Conservation (phyloP, 495 filamentous ascomycete genomes). For the Mytilinidion resinicola region DNA sequence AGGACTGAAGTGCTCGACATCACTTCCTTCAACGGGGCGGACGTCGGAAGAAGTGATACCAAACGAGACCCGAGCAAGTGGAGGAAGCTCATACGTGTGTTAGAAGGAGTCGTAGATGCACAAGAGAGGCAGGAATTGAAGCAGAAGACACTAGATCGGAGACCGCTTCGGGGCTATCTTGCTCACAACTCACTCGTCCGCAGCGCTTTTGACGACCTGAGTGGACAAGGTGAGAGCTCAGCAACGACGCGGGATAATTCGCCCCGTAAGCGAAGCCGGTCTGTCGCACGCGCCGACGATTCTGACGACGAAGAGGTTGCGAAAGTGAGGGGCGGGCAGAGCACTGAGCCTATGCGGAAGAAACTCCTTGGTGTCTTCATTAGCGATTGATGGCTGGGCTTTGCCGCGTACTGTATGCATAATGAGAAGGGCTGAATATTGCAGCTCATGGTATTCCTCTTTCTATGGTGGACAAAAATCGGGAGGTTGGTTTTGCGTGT, state of each 20-base stretch:
- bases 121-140: constrained; percentile 4
- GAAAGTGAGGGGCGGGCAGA: no score
- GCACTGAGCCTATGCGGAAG: no score
- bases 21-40: constrained; percentile 47
- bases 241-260: not conserved
- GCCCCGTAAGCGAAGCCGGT: not conserved
- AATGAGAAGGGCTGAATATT: no score
- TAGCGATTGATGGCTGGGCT: no score
- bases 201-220: not conserved
- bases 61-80: constrained; percentile 42
- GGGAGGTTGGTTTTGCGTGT: no score
- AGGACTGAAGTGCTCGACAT: constrained; percentile 50
- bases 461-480: no score
- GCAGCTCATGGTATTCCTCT: no score
- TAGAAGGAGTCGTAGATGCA: constrained; percentile 31
- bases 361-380: no score
- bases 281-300: not conserved
- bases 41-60: constrained; percentile 41
- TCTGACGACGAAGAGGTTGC: no score
- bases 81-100: constrained; percentile 41
- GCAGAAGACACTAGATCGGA: not conserved
- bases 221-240: not conserved
- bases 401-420: no score
- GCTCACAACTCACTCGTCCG: not conserved
- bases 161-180: constrained; percentile 2